These are phyloP conservation scores for Pontederia paniculata DNA, from an alignment of 176 grass and related monocot genomes.

Conservation along the genomic window DNA sequence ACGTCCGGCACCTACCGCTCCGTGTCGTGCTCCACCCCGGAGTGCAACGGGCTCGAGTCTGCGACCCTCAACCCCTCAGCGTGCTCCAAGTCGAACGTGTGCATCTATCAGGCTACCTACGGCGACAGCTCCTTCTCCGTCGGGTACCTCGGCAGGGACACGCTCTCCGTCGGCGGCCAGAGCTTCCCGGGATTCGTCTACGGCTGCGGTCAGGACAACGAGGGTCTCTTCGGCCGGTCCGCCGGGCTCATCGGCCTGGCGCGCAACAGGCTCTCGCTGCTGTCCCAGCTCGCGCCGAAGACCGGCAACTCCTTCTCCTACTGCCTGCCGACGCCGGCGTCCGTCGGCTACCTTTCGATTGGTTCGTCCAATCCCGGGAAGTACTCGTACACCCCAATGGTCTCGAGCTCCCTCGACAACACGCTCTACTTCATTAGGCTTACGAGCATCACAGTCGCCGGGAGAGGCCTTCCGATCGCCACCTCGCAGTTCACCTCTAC, in stretches of 20 bases:
- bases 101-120: slow-evolving; percentile 18
- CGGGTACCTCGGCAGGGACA: slow-evolving; percentile 9
- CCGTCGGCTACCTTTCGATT: slow-evolving; percentile 9
- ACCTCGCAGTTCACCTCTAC: neutral
- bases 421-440: slow-evolving; percentile 8
- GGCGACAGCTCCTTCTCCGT: slow-evolving; percentile 19
- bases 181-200: neutral
- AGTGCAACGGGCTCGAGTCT: slow-evolving; percentile 9
- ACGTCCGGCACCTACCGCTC: neutral
- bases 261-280: slow-evolving; percentile 6
- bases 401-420: slow-evolving; percentile 8
- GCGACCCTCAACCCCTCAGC: slow-evolving; percentile 11
- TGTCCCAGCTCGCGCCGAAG: neutral
- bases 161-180: slow-evolving; percentile 1
- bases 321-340: slow-evolving; percentile 8
- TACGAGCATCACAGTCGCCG: neutral
- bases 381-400: slow-evolving; percentile 9
- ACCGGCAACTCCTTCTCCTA: slow-evolving; percentile 8
- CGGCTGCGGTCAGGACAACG: slow-evolving; percentile 22
- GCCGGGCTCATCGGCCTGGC: slow-evolving; percentile 17
- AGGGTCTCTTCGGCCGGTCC: slow-evolving; percentile 17
- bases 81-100: slow-evolving; percentile 1
- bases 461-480: neutral
- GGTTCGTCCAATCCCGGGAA: neutral
- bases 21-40: neutral